phyloP scores from a whole-genome alignment of 2,329 filamentous ascomycete genomes.

The Penicillium thymicola region DNA sequence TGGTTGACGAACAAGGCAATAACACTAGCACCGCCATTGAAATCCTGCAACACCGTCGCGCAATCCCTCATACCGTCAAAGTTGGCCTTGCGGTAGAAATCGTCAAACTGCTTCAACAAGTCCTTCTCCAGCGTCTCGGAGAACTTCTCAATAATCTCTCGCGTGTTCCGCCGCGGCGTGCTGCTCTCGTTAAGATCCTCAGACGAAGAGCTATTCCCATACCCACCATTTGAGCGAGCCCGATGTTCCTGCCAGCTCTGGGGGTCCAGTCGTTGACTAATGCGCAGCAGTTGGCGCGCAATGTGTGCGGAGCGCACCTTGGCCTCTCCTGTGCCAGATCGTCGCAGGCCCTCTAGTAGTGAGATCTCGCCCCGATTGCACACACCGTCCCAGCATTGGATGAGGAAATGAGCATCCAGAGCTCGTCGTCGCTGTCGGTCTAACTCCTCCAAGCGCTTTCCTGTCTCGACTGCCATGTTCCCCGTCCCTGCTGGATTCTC shows the following conservation, averaged over 20 bases:
- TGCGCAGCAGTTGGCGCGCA: constrained; percentile 85
- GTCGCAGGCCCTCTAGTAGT: constrained; percentile 81
- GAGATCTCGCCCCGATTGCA: constrained; percentile 83
- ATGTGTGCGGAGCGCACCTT: constrained; percentile 94
- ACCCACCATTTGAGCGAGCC: constrained; percentile 52
- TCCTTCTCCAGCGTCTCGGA: constrained; percentile 95
- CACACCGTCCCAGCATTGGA: constrained; percentile 96
- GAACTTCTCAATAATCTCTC: constrained; percentile 94
- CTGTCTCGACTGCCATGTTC: constrained; percentile 90
- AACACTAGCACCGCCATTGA: constrained; percentile 92
- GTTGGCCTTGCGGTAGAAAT: constrained; percentile 91
- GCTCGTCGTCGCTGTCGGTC: constrained; percentile 88
- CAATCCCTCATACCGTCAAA: constrained; percentile 99
- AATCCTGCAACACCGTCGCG: constrained; percentile 87
- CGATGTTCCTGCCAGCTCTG: constrained; percentile 61
- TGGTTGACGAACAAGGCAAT: constrained; percentile 97
- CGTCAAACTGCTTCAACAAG: constrained; percentile 91
- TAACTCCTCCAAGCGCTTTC: constrained; percentile 87
- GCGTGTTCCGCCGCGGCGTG: constrained; percentile 58
- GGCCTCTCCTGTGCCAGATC: constrained; percentile 80
- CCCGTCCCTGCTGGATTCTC: constrained; percentile 56
- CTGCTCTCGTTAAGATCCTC: constrained; percentile 45
- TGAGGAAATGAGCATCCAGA: constrained; percentile 88
- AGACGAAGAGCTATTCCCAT: constrained; percentile 24
- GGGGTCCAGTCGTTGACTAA: constrained; percentile 85